Percentiles rank a stretch among this genome's conserved stretches.
Evolutionary conservation across 306 rosid species (phyloP).

Genomic region (Malus sylvestris): DNA sequence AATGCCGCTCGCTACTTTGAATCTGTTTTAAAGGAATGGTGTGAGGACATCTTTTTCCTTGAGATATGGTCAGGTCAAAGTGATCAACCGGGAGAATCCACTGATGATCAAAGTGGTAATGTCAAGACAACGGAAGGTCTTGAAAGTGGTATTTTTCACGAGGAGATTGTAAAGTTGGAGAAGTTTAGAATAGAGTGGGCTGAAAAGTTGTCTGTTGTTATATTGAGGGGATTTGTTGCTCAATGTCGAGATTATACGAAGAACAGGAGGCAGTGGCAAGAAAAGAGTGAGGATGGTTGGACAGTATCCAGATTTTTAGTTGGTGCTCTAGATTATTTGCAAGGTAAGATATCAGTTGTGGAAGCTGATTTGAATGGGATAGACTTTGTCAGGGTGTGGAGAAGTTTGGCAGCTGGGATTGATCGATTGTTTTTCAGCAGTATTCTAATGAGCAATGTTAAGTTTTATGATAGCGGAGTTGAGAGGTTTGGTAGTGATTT

Average conservation of each 20-base stretch:
- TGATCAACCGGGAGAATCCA: slow-evolving; percentile 25
- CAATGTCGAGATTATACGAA: slow-evolving; percentile 64
- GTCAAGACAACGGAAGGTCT: slow-evolving; percentile 29
- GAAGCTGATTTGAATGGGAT: slow-evolving; percentile 56
- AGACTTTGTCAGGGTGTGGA: slow-evolving; percentile 79
- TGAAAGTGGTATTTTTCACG: slow-evolving; percentile 47
- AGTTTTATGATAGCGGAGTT: slow-evolving; percentile 58
- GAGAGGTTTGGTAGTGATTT: slow-evolving; percentile 63
- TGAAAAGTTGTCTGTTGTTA: slow-evolving; percentile 63
- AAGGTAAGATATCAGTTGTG: slow-evolving; percentile 46
- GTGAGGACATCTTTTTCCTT: slow-evolving; percentile 75
- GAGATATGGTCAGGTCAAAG: slow-evolving; percentile 49
- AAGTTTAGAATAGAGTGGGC: slow-evolving; percentile 68
- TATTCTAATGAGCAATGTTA: slow-evolving; percentile 49
- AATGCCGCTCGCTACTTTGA: slow-evolving; percentile 75
- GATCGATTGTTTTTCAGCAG: slow-evolving; percentile 56
- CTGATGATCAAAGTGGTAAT: slow-evolving; percentile 10
- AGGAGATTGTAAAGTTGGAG: slow-evolving; percentile 56
- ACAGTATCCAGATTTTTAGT: slow-evolving; percentile 58
- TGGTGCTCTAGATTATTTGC: slow-evolving; percentile 72
- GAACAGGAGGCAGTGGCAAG: slow-evolving; percentile 88
- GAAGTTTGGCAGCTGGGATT: slow-evolving; percentile 72
- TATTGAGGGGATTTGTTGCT: slow-evolving; percentile 82
- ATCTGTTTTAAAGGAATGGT: slow-evolving; percentile 73
- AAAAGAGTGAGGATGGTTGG: slow-evolving; percentile 72